These are phyloP conservation scores for Saxispiralis lemnorum DNA, from an alignment of 495 filamentous ascomycete species.

Conservation along the genomic window DNA sequence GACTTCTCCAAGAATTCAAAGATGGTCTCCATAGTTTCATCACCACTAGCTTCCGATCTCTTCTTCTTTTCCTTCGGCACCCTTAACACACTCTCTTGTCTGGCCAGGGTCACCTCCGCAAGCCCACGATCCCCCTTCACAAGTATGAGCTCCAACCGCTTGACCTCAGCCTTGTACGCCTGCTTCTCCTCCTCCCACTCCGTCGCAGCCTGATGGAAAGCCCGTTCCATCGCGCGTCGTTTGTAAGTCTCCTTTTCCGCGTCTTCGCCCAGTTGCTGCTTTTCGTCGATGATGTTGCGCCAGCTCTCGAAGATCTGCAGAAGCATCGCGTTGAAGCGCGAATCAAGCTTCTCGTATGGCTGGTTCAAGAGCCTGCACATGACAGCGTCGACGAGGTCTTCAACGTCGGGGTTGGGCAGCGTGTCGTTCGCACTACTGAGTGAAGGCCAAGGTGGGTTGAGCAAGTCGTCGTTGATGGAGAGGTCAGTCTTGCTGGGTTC, in stretches of 20 bases:
- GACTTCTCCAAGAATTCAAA: constrained; percentile 14
- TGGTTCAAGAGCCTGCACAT: constrained; percentile 13
- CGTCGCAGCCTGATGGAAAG: constrained; percentile 10
- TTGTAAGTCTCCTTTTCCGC: constrained; percentile 3
- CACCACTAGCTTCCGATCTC: constrained; percentile 1
- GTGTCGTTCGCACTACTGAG: constrained; percentile 10
- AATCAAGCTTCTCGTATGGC: constrained; percentile 13
- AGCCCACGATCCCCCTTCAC: constrained; percentile 18
- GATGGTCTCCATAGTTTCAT: constrained; percentile 4
- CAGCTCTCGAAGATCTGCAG: constrained; percentile 22
- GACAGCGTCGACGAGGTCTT: constrained; percentile 17
- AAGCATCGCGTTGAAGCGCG: constrained; percentile 17
- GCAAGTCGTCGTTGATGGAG: background rate
- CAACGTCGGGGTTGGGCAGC: constrained; percentile 4
- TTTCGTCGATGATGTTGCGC: constrained; percentile 15
- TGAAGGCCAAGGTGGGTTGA: background rate
- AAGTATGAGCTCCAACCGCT: constrained; percentile 21
- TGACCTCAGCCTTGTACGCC: constrained; percentile 19
- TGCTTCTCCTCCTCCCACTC: constrained; percentile 14
- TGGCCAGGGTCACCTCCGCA: constrained; percentile 18
- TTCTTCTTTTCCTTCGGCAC: constrained; percentile 6
- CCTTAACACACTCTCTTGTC: constrained; percentile 18
- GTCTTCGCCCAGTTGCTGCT: constrained; percentile 8
- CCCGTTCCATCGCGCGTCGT: constrained; percentile 4
- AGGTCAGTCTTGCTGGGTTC: background rate